Percentiles rank a stretch among this genome's conserved stretches.
Conservation (phyloP, 441 rosid genomes). For the Biscutella laevigata region DNA sequence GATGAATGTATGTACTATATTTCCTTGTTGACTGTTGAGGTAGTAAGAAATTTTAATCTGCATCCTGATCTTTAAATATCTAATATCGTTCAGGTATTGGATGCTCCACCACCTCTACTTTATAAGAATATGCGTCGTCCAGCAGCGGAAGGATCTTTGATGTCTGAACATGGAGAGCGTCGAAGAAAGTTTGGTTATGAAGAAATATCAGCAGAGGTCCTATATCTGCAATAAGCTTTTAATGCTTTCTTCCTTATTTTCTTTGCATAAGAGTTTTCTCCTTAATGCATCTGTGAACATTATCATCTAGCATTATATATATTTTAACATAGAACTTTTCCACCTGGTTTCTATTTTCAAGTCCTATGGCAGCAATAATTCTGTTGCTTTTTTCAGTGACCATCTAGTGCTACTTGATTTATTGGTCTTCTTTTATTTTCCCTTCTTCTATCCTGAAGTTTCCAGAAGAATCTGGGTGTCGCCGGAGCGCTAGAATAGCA, state of each 20-base stretch:
- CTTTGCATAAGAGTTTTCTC: neutral
- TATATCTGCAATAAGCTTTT: constrained; percentile 10
- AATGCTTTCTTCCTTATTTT: neutral
- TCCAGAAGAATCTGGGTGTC: constrained; percentile 36
- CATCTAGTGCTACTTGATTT: constrained; percentile 9
- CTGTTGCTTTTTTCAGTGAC: neutral
- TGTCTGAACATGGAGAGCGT: constrained; percentile 26
- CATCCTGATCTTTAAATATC: constrained; percentile 10
- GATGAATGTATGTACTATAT: neutral
- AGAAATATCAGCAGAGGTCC: constrained; percentile 37
- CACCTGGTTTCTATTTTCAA: neutral
- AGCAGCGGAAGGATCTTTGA: constrained; percentile 27
- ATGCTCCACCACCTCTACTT: constrained; percentile 35
- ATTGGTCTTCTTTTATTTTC: constrained; percentile 3
- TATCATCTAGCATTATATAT: constrained; percentile 2
- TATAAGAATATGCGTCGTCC: constrained; percentile 28
- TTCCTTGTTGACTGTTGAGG: neutral
- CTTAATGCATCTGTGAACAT: neutral
- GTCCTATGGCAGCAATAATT: neutral
- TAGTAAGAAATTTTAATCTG: constrained; percentile 1
- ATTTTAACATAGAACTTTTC: neutral
- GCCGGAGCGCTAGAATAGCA: constrained; percentile 53
- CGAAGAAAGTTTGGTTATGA: constrained; percentile 31
- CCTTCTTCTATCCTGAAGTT: constrained; percentile 29
- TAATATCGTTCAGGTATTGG: constrained; percentile 33